These are phyloP conservation scores for Mimosa pudica DNA, from an alignment of 306 rosid genomes.

Conservation along the genomic window DNA sequence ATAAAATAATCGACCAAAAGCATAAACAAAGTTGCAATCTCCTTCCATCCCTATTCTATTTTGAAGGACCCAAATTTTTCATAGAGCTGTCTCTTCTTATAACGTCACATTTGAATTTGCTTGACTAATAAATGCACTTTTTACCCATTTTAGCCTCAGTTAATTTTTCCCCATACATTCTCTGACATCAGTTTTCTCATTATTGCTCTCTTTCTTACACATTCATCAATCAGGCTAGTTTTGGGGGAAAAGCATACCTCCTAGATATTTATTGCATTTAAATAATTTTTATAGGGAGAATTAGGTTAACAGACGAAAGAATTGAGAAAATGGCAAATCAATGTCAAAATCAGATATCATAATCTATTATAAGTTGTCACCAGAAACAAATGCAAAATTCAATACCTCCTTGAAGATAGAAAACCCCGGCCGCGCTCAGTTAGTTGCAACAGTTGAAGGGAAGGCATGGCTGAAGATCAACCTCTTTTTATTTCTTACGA, in stretches of 20 bases:
- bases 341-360: conserved; percentile 9
- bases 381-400: conserved; percentile 21
- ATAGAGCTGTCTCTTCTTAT: too few species aligned
- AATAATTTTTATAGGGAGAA: not conserved
- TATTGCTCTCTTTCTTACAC: too few species aligned
- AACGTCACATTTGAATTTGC: too few species aligned
- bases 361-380: not conserved
- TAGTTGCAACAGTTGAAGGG: conserved; percentile 89
- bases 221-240: too few species aligned
- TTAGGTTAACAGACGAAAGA: conserved; percentile 20
- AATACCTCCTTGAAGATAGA: conserved; percentile 90
- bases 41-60: too few species aligned
- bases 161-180: too few species aligned
- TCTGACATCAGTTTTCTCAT: too few species aligned
- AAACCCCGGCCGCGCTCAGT: conserved; percentile 76
- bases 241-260: too few species aligned
- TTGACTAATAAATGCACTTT: too few species aligned
- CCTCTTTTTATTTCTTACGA: conserved; percentile 35
- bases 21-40: not conserved
- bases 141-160: too few species aligned
- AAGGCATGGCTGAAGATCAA: conserved; percentile 62
- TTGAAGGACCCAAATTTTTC: too few species aligned
- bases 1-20: not conserved
- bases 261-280: too few species aligned
- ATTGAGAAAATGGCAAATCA: conserved; percentile 20